Base-by-base conservation (phyloP, 306 rosid species). In the Begonia loranthoides region DNA sequence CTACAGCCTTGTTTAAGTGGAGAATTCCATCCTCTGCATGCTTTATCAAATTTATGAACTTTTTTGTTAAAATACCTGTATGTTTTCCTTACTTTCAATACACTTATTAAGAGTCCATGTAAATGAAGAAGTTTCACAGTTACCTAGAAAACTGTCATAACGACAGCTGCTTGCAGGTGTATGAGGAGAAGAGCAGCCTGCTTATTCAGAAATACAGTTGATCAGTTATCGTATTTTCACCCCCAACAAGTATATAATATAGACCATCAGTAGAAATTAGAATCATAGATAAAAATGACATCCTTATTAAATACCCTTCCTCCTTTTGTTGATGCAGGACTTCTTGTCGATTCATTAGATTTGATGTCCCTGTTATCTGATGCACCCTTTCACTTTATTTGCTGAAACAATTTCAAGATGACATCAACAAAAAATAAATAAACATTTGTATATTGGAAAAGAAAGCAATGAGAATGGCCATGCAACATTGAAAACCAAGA, bases 71-170 rank as follows among this genome's bases (percentile, higher is more conserved):
- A 54, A 92, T 77, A 76, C 99, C 99, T 92, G 75, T 54, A 65
- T 60, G 45, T 63, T 73, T 74, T 51, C 34, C 57, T 24, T n/a
- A 73, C 66, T 55, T 21, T 54, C 56, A 47, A 54, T 65, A n/a
- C n/a, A n/a, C n/a, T n/a, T n/a, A n/a, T 49, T 17, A 4, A 51
- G 24, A 50, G 16, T 13, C 16, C 49, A 38, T 54, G 15, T 38
- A 9, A 21, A 33, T 46, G 54, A 40, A 39, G 50, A 52, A n/a
- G 44, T 48, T 40, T 59, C 50, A 17, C 58, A 50, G 43, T 69
- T 84, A 92, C 99, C 96, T 71, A 92, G 73, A 60, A 96, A 92
- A 78, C 93, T 92, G 70, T 92, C 99, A 67, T 80, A 80, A 8
- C 99, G 94, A 64, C 93, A 83, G 78, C 63, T 86, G 24, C 84